Percentiles rank a stretch among this genome's conserved stretches.
phyloP scores from a whole-genome alignment of 495 filamentous ascomycete genomes.

The Neurospora sp. region DNA sequence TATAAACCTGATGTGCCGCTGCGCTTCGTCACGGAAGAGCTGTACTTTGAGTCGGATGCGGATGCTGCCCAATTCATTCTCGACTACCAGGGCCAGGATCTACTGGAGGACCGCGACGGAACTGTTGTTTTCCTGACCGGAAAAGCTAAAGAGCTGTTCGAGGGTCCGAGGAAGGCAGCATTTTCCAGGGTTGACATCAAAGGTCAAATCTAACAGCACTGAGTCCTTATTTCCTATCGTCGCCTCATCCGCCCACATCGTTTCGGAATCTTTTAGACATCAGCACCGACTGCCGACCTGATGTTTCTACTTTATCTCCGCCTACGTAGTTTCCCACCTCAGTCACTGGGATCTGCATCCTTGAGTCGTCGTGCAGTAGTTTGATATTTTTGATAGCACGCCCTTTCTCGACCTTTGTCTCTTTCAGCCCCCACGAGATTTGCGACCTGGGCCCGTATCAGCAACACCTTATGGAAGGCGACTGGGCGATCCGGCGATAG shows the following conservation, averaged over 20 bases:
- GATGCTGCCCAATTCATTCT: slow-evolving; percentile 83
- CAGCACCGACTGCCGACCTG: neutral
- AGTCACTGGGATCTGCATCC: neutral
- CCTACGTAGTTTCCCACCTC: neutral
- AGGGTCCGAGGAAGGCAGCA: slow-evolving; percentile 55
- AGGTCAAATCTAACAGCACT: slow-evolving; percentile 68
- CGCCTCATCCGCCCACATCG: neutral
- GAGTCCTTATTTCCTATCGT: neutral
- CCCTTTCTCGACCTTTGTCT: neutral
- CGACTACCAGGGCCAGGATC: slow-evolving; percentile 58
- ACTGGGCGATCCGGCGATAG: neutral
- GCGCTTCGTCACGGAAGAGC: slow-evolving; percentile 87
- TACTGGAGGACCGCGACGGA: slow-evolving; percentile 70
- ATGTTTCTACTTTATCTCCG: neutral
- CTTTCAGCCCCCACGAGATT: neutral
- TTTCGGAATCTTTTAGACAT: neutral
- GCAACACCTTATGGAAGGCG: neutral
- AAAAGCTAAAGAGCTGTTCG: slow-evolving; percentile 65
- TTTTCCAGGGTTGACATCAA: slow-evolving; percentile 90
- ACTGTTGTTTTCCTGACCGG: slow-evolving; percentile 63
- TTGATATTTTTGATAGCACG: neutral
- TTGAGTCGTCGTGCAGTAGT: neutral
- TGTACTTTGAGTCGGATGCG: slow-evolving; percentile 87
- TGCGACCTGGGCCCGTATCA: neutral
- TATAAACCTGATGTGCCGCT: slow-evolving; percentile 85